Base-by-base conservation (phyloP, 768 basidiomycete species). In the Mycena venus region DNA sequence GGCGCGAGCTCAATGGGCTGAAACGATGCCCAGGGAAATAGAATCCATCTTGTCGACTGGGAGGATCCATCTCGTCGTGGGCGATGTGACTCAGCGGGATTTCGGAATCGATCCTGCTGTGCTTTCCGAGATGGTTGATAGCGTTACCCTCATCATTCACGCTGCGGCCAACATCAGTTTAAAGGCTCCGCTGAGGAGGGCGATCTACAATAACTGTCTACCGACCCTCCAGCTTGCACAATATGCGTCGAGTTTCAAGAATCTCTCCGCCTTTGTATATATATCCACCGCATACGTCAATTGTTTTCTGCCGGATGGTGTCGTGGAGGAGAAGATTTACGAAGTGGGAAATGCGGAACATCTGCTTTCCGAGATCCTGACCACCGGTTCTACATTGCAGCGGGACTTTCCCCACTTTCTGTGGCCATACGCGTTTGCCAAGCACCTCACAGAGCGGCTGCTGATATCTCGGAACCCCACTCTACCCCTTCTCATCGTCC, bases 371-470 rank as follows among this genome's bases (percentile, higher is more conserved):
- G 61, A 62, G 21, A 70, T 70, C 12, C n/a, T 70, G 38, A 40
- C 14, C 11, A 69, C 68, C 14, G 68, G 68, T 9, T 69, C 44
- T 29, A 21, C 36, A 12, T 21, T 31, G 15, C 23, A 6, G 17
- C 17, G 15, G 25, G 19, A 27, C 31, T 14, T 17, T 11, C 23
- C 25, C n/a, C 6, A 21, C 6, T 63, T 40, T 31, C 19, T n/a
- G 21, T 40, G 17, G 19, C 69, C 69, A 0, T 70, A 70, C 17
- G 2, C 49, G 0, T 55, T 63, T 34, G 49, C n/a, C 23, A 71
- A 65, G 8, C 42, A 71, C n/a, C 61, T 71, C n/a, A 38, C 62
- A 17, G 70, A 71, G 21, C 70, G 56, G 6, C 70, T 71, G 19
- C 25, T 71, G 0, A 3, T 64, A 0, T 38, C 34, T 8, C 19